Conservation (phyloP, 495 filamentous ascomycete genomes). For the Neohortaea acidophila region DNA sequence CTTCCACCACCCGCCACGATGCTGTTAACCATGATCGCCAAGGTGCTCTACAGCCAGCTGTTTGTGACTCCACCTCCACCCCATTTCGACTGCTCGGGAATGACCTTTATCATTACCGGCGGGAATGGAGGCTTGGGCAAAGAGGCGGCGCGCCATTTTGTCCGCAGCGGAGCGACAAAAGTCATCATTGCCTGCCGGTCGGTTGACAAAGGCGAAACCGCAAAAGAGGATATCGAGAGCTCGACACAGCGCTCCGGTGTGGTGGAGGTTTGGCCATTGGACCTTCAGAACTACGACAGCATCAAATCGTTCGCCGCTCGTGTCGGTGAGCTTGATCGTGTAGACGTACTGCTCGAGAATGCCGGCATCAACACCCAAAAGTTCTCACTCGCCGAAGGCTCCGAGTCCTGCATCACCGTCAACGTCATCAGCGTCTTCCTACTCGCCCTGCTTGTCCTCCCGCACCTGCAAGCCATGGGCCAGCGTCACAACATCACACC, state of each 20-base stretch:
- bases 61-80: conserved; percentile 26
- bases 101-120: conserved; percentile 22
- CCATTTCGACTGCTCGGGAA: conserved; percentile 17
- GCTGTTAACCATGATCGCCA: neutral
- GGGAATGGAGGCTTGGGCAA: conserved; percentile 21
- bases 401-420: conserved; percentile 42
- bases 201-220: conserved; percentile 13
- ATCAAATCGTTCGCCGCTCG: conserved; percentile 17
- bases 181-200: conserved; percentile 20
- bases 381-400: conserved; percentile 21
- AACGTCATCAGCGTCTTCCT: conserved; percentile 44
- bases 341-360: conserved; percentile 20
- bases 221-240: conserved; percentile 6
- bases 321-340: conserved; percentile 9
- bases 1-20: neutral
- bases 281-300: conserved; percentile 16
- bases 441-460: conserved; percentile 40
- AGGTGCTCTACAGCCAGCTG: conserved; percentile 32
- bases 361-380: conserved; percentile 7
- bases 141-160: conserved; percentile 22
- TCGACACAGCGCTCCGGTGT: neutral
- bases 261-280: conserved; percentile 21
- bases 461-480: conserved; percentile 24
- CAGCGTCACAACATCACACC: conserved; percentile 5
- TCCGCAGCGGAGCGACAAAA: conserved; percentile 12